phyloP scores from a whole-genome alignment of 208 protist species.

The Leishmania mexicana region DNA sequence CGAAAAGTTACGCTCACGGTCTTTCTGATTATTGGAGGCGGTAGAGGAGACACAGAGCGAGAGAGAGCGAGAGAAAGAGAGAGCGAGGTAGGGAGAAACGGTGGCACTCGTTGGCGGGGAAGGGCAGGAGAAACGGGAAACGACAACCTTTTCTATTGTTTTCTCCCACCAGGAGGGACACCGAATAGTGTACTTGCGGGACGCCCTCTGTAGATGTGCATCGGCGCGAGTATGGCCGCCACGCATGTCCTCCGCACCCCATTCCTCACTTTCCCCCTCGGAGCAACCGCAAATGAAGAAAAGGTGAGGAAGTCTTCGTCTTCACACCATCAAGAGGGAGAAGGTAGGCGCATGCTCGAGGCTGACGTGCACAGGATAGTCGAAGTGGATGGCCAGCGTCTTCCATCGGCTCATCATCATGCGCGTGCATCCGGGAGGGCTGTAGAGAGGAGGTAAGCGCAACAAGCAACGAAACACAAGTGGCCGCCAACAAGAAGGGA shows the following conservation, averaged over 20 bases:
- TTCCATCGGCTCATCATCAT: background rate
- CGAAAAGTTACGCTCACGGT: background rate
- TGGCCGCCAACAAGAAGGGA: background rate
- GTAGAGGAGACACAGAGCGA: background rate
- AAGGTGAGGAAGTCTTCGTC: background rate
- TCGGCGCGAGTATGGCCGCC: background rate
- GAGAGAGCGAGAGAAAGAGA: background rate
- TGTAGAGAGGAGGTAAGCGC: background rate
- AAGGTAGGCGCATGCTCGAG: background rate
- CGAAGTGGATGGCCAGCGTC: background rate
- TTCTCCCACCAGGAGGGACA: background rate
- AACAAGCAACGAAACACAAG: background rate
- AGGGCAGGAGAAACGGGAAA: background rate
- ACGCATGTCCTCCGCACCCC: background rate
- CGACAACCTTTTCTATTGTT: background rate
- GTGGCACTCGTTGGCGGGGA: background rate
- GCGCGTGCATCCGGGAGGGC: background rate
- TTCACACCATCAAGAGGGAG: background rate
- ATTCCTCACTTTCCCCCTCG: background rate
- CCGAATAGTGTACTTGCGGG: background rate
- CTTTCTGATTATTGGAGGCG: slow-evolving; percentile 1
- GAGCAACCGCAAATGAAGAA: background rate
- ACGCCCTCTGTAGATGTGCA: background rate
- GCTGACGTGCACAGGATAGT: background rate
- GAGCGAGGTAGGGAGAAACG: background rate